Evolutionary conservation across 176 grass and related monocot genomes (phyloP), one percentile per base, ranked within the genome.

Genomic region (Oryza meridionalis): DNA sequence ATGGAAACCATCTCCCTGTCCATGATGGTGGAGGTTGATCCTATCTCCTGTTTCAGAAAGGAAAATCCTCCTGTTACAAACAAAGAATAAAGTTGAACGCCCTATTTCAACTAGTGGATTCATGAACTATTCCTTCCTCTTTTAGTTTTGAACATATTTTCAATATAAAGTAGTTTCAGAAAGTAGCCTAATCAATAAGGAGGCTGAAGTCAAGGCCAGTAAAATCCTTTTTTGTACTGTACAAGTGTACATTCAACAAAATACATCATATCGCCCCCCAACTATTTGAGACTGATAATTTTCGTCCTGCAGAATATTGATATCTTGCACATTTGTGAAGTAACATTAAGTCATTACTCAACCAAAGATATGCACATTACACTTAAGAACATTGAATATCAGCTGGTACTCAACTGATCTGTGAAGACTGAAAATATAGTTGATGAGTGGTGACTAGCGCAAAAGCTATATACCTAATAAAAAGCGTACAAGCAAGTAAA

Each of bases 1-100:
- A 90, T 66, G 21, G 87, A 92, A 40, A 74, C 74, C 70, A 87
- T 95, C 85, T 95, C 87, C 59, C 87, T 90, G 51, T 89, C 81
- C 81, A 93, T 98, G 29, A 82, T 82, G 64, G 76, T 89, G 67
- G 70, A 90, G 65, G 79, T 87, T 53, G 55, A 85, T 43, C 70
- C 83, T 79, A 87, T 81, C 77, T 93, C 91, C 96, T 91, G 77
- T 82, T 68, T 77, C 64, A 80, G 74, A 19, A 67, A 83, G 24
- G 37, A 84, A 80, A 75, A 33, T 68, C 21, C 14, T 59, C 22
- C 21, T 22, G 73, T 85, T 38, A 81, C 53, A 42, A 84, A 80
- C 51, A 80, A 25, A 50, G 31, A 44, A 16, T 77, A 68, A 44
- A 86, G 58, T 40, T 65, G 26, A 70, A 84, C 15, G 37, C 73